Conservation (phyloP, 1,139 yeast species). For the Ogataea hybrid region DNA sequence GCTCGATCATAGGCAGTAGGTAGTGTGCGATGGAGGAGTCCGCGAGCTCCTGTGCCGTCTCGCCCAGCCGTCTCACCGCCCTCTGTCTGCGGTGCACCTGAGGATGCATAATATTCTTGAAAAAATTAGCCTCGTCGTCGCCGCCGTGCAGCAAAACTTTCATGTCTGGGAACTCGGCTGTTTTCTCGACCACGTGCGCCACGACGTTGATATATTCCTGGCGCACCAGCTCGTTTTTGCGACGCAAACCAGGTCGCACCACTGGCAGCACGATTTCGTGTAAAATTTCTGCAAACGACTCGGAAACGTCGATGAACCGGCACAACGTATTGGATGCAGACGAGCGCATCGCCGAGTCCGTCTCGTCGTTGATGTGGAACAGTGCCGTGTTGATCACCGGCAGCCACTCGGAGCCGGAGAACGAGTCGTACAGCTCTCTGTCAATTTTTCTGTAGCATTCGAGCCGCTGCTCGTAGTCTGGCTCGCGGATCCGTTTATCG, state of each 20-base stretch:
- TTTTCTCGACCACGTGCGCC: slow-evolving; percentile 56
- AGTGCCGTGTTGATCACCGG: slow-evolving; percentile 71
- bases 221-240: slow-evolving; percentile 60
- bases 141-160: slow-evolving; percentile 57
- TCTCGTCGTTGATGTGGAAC: slow-evolving; percentile 71
- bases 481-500: slow-evolving; percentile 59
- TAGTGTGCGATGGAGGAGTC: slow-evolving; percentile 72
- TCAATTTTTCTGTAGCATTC: slow-evolving; percentile 65
- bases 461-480: slow-evolving; percentile 76
- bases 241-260: slow-evolving; percentile 67
- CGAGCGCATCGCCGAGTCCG: slow-evolving; percentile 77
- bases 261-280: slow-evolving; percentile 62
- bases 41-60: slow-evolving; percentile 41
- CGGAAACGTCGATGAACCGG: slow-evolving; percentile 61
- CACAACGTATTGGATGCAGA: slow-evolving; percentile 69
- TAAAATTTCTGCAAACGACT: slow-evolving; percentile 43
- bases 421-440: slow-evolving; percentile 45
- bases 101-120: slow-evolving; percentile 75
- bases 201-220: slow-evolving; percentile 68
- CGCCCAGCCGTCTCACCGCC: slow-evolving; percentile 65
- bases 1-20: slow-evolving; percentile 81
- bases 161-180: slow-evolving; percentile 67
- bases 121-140: slow-evolving; percentile 86
- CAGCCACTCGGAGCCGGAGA: slow-evolving; percentile 67
- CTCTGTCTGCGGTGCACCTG: slow-evolving; percentile 85